phyloP scores from a whole-genome alignment of 2,329 filamentous ascomycete genomes.

The Ceratocystis papillata region DNA sequence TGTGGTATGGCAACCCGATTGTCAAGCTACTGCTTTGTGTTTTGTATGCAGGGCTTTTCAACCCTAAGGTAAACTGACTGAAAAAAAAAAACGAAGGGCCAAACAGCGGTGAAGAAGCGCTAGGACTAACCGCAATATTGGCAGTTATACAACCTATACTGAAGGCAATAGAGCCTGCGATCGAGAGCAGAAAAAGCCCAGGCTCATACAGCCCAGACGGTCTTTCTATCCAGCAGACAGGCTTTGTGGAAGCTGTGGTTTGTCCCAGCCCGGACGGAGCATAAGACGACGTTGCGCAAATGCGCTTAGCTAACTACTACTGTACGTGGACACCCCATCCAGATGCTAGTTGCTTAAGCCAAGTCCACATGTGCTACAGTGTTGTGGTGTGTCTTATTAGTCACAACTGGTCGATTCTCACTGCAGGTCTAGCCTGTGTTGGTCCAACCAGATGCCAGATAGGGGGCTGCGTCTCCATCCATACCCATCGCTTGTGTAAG shows the following conservation, averaged over 20 bases:
- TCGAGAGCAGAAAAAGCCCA: background rate
- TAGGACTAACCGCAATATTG: no score
- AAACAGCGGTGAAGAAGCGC: background rate
- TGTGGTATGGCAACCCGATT: background rate
- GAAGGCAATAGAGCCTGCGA: no score
- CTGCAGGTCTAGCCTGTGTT: background rate
- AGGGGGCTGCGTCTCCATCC: background rate
- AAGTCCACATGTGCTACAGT: no score
- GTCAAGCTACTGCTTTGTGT: background rate
- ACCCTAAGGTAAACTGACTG: background rate
- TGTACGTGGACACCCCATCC: no score
- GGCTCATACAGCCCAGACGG: background rate
- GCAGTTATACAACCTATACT: no score
- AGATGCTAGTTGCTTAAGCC: no score
- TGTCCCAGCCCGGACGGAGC: background rate
- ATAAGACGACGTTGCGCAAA: background rate
- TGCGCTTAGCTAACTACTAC: no score
- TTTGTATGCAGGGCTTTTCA: background rate
- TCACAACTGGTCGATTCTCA: no score
- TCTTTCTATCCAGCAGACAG: background rate
- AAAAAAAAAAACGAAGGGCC: background rate
- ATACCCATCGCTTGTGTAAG: background rate
- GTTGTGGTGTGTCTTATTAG: no score
- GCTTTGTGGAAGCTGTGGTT: background rate
- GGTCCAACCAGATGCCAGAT: background rate